Base-by-base conservation (phyloP, 345 rosid species). In the Schrenkiella parvula region DNA sequence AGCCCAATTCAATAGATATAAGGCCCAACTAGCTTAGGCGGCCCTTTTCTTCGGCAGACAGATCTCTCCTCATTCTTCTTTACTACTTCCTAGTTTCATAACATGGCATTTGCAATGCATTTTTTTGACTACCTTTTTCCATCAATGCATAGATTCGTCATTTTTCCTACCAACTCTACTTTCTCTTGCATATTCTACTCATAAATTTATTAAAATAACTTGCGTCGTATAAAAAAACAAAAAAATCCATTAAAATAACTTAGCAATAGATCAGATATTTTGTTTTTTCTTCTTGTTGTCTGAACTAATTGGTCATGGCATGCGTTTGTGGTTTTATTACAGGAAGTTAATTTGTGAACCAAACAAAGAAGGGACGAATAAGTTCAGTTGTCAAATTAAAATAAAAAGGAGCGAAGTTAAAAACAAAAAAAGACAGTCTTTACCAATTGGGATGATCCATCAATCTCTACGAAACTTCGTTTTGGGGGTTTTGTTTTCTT, bases 401-500 rank as follows among this genome's bases (percentile, higher is more conserved):
- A n/a, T n/a, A n/a, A 12, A 39, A 21, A 12, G 10, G 39, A 38
- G 53, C 10, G 5, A 54, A 39, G 52, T 28, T 1, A 4, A 39
- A 46, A 1, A 3, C 14, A 15, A 23, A 3, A 8, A 15, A 47
- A 8, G 0, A 57, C 14, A 1, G 74, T 47, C 5, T 70, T 70
- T 37, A 18, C 39, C 48, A 17, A 26, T 51, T 6, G 44, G n/a
- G 48, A 55, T 35, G 48, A 37, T 48, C 44, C 32, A 32, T 59
- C 35, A 23, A 0, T 66, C 51, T 26, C 53, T 35, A 57, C 15
- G 78, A 73, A 73, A 66, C 61, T 66, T 74, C 53, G 23, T 66
- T 21, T 74, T 66, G 2, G 43, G 78, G 60, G 35, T 34, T 57
- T 59, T 64, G 38, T 64, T 59, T 23, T 64, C 65, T 46, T 73